Evolutionary conservation across 805 yeast genomes (phyloP).

Genomic region (Wickerhamomyces chambardii): DNA sequence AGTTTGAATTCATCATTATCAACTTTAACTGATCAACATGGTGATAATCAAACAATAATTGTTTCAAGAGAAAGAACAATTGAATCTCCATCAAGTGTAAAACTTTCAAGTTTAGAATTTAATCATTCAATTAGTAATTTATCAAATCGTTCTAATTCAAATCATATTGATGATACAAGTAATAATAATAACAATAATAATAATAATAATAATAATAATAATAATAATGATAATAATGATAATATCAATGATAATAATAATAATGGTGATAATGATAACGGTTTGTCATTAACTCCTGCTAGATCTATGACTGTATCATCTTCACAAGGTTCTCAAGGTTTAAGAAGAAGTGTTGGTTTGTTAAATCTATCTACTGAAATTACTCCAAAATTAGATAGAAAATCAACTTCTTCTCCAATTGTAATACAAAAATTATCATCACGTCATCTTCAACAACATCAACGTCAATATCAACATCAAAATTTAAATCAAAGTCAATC

Average conservation of each 20-base stretch:
- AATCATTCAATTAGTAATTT: too few species aligned
- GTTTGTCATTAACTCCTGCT: not conserved
- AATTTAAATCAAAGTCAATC: constrained; percentile 1
- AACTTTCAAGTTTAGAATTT: too few species aligned
- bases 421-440: constrained; percentile 9
- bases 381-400: constrained; percentile 14
- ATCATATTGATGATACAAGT: not conserved
- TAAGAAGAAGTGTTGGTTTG: constrained; percentile 45
- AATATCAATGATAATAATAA: too few species aligned
- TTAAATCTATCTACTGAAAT: constrained; percentile 38
- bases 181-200: not conserved
- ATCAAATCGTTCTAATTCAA: too few species aligned
- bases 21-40: not conserved
- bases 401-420: constrained; percentile 17
- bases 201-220: too few species aligned
- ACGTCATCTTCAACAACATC: constrained; percentile 2
- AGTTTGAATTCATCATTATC: not conserved
- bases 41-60: not conserved
- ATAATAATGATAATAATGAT: too few species aligned
- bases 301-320: constrained; percentile 4
- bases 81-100: not conserved
- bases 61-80: not conserved
- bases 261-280: too few species aligned
- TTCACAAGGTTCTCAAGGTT: constrained; percentile 19
- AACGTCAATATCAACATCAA: not conserved